These are phyloP conservation scores for Aspergillus sparsus DNA, from an alignment of 495 filamentous ascomycete species.

Conservation along the genomic window DNA sequence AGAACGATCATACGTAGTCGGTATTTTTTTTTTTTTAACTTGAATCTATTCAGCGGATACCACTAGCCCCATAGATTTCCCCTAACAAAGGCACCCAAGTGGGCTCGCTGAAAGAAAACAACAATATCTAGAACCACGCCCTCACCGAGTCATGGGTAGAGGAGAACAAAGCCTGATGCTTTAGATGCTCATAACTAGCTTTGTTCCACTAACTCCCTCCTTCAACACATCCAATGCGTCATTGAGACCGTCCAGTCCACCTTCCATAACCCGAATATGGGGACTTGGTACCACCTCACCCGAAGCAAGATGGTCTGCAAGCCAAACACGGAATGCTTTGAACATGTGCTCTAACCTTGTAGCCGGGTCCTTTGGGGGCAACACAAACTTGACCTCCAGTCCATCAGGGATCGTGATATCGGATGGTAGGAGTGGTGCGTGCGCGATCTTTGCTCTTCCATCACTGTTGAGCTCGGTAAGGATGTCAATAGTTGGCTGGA, in stretches of 20 bases:
- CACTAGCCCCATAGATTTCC: no score
- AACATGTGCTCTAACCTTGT: conserved; percentile 30
- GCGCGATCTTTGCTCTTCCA: conserved; percentile 30
- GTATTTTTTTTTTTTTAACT: no score
- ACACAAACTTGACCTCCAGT: conserved; percentile 33
- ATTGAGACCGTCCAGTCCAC: conserved; percentile 17
- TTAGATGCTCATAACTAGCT: conserved; percentile 4
- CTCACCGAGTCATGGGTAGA: no score
- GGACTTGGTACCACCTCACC: conserved; percentile 16
- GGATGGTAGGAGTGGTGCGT: conserved; percentile 29
- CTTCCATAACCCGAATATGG: conserved; percentile 2
- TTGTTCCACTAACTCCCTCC: conserved; percentile 14
- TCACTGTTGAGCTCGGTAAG: conserved; percentile 35
- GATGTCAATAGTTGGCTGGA: conserved; percentile 28
- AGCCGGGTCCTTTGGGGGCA: conserved; percentile 27
- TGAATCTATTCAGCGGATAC: no score
- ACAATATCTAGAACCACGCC: no score
- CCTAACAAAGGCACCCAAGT: no score
- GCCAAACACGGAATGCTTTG: conserved; percentile 41
- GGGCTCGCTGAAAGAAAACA: no score
- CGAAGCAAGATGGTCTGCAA: conserved; percentile 26
- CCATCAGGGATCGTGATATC: conserved; percentile 31
- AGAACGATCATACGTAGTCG: no score
- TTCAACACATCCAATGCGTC: conserved; percentile 16
- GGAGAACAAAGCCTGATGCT: no score